A percentile compares a stretch with the other conserved stretches of the same genome.
Conservation (phyloP, 805 yeast species). For the Metschnikowia lunata region DNA sequence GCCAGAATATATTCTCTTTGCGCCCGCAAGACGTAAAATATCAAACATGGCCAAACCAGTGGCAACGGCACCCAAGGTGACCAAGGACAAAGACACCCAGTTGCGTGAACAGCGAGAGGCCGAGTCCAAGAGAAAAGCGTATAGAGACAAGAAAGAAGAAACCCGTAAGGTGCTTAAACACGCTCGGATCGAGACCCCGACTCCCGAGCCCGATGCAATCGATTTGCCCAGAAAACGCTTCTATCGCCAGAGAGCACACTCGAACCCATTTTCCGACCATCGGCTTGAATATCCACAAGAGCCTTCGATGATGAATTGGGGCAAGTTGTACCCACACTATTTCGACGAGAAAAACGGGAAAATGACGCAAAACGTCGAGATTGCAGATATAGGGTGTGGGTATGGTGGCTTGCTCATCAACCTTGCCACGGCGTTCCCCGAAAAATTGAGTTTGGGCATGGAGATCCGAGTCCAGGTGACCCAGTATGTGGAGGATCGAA, state of each 20-base stretch:
- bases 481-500: conserved; percentile 92
- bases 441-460: conserved; percentile 82
- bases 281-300: conserved; percentile 78
- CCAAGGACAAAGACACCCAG: conserved; percentile 17
- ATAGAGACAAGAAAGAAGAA: conserved; percentile 45
- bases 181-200: conserved; percentile 39
- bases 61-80: conserved; percentile 5
- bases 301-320: conserved; percentile 89
- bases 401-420: conserved; percentile 88
- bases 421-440: conserved; percentile 72
- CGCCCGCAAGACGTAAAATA: too few relatives aligned
- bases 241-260: conserved; percentile 95
- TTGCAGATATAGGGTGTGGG: conserved; percentile 97
- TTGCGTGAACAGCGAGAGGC: conserved; percentile 17
- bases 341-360: conserved; percentile 37
- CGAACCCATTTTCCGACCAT: conserved; percentile 96
- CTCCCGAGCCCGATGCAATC: conserved; percentile 21
- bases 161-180: conserved; percentile 42
- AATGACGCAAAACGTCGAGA: conserved; percentile 58
- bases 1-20: too few relatives aligned
- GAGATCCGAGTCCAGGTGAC: conserved; percentile 98
- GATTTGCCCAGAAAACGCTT: conserved; percentile 79
- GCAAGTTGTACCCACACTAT: conserved; percentile 62
- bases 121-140: conserved; percentile 41
- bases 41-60: conserved; percentile 14